Conservation (phyloP, 1,139 yeast genomes). For the Arxiozyma slooffiae region DNA sequence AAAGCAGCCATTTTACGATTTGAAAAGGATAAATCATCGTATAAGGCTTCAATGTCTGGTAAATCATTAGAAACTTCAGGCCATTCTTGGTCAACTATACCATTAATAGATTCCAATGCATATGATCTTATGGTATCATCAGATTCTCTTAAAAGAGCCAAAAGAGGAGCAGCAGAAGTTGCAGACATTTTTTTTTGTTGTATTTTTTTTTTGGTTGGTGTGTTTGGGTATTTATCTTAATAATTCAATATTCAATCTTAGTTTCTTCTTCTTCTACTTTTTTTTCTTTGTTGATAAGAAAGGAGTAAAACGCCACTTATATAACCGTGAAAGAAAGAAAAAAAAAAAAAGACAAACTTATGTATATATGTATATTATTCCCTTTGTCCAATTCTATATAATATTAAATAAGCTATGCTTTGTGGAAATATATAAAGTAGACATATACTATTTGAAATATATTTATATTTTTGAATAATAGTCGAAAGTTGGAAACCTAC, state of each 20-base stretch:
- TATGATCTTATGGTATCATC: constrained; percentile 70
- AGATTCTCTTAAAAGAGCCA: constrained; percentile 78
- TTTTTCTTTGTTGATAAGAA: neutral
- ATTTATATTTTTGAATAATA: no score
- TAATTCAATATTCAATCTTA: neutral
- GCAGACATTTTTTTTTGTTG: constrained; percentile 39
- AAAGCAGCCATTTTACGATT: constrained; percentile 81
- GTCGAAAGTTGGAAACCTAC: neutral
- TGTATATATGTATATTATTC: no score
- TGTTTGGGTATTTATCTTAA: neutral
- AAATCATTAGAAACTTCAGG: constrained; percentile 92
- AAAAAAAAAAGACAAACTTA: no score
- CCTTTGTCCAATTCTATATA: no score
- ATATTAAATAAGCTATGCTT: neutral
- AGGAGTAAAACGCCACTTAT: neutral
- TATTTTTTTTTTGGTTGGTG: neutral
- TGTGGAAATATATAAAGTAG: neutral
- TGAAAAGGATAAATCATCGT: constrained; percentile 72
- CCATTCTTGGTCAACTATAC: constrained; percentile 87
- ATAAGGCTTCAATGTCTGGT: constrained; percentile 76
- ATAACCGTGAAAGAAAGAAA: neutral
- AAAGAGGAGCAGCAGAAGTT: constrained; percentile 78
- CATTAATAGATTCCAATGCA: constrained; percentile 75
- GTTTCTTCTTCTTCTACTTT: neutral
- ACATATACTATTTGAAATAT: no score